Evolutionary conservation across 2,329 filamentous ascomycete genomes (phyloP).

Genomic region (Botrytis fabae): DNA sequence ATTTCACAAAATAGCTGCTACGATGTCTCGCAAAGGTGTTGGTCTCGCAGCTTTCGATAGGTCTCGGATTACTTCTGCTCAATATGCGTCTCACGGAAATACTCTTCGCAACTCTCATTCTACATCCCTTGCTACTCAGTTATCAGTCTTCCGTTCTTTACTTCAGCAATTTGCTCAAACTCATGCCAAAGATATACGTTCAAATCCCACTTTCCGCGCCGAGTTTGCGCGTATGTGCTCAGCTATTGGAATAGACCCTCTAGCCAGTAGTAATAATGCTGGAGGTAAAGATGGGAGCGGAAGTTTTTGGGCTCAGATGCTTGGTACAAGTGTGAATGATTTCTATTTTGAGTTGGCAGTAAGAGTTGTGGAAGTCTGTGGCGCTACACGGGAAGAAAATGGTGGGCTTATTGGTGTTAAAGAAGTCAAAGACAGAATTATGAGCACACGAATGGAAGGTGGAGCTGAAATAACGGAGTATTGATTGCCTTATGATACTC

Average conservation of each 20-base stretch:
- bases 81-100: constrained; percentile 87
- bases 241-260: constrained; percentile 91
- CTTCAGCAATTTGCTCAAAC: constrained; percentile 94
- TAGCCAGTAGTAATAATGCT: constrained; percentile 66
- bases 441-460: constrained; percentile 71
- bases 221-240: constrained; percentile 99
- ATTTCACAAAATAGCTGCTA: constrained; percentile 17
- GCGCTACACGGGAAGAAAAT: constrained; percentile 83
- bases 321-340: constrained; percentile 90
- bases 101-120: constrained; percentile 83
- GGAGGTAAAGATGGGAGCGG: constrained; percentile 52
- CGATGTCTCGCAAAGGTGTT: constrained; percentile 76
- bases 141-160: constrained; percentile 92
- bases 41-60: constrained; percentile 90
- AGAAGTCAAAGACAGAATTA: constrained; percentile 76
- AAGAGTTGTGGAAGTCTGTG: constrained; percentile 90
- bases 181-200: constrained; percentile 93
- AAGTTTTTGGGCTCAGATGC: constrained; percentile 88
- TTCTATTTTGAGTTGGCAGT: constrained; percentile 98
- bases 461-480: constrained; percentile 76
- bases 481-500: constrained; percentile 34
- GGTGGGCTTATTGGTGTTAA: constrained; percentile 84
- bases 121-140: constrained; percentile 84
- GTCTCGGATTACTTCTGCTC: constrained; percentile 78
- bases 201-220: constrained; percentile 89